Percentiles rank a stretch among this genome's conserved stretches.
phyloP scores from a whole-genome alignment of 2,329 filamentous ascomycete species.

The Zarea fungicola region DNA sequence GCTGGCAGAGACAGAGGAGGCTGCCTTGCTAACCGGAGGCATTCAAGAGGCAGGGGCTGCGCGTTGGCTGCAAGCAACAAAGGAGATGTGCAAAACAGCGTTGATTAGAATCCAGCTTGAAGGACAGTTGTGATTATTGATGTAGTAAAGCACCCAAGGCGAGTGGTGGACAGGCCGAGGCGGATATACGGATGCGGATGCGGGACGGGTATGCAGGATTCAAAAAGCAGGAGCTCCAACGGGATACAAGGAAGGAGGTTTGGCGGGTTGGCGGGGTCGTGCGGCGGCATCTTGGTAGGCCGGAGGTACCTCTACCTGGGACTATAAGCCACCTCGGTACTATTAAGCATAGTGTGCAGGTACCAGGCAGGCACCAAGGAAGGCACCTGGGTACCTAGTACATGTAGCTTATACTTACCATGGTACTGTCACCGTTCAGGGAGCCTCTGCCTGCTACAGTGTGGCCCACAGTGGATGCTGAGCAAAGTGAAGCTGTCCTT shows the following conservation, averaged over 20 bases:
- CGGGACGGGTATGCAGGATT: conserved; percentile 11
- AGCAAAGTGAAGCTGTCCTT: no score
- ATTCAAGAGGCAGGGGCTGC: conserved; percentile 12
- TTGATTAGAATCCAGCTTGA: background rate
- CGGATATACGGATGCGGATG: no score
- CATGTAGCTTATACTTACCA: no score
- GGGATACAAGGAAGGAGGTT: conserved; percentile 3
- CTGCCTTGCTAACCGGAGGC: conserved; percentile 5
- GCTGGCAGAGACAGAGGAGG: conserved; percentile 3
- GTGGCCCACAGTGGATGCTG: no score
- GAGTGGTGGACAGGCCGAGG: background rate
- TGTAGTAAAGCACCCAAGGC: no score
- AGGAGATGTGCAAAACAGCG: background rate
- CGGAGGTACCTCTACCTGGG: background rate
- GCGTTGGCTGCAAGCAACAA: background rate
- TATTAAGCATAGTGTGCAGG: no score
- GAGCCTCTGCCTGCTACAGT: no score
- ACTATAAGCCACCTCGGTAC: no score
- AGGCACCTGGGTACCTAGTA: no score
- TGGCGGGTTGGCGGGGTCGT: conserved; percentile 10
- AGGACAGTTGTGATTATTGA: no score
- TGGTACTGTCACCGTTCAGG: no score
- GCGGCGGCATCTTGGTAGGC: background rate
- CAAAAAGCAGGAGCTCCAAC: conserved; percentile 8
- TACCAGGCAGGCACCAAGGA: no score